Base-by-base conservation (phyloP, 1,284 basidiomycete genomes). In the Gomphus bonarii region DNA sequence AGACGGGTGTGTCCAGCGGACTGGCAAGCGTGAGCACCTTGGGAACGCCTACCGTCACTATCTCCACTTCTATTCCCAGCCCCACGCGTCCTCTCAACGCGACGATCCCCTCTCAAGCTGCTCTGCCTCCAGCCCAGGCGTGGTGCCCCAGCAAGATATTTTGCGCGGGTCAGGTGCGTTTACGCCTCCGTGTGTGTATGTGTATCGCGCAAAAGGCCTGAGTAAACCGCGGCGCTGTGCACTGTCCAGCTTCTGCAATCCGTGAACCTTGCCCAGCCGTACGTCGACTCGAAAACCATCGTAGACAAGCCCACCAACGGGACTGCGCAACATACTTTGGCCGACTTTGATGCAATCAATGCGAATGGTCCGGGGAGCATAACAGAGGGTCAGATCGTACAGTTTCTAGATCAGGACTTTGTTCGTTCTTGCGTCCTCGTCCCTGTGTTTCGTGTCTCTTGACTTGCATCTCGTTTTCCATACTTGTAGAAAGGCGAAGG, bases 301-400 rank as follows among this genome's bases (percentile, higher is more conserved):
- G 86, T 89, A 14, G 93, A 97, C 76, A 95, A 91, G 75, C 92
- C 91, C 0, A 94, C 91, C 0, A 76, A 73, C 64, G 79, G 81
- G 62, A 70, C 77, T 0, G 68, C 84, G 7, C 79, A 83, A 60
- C 72, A 77, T 55, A 89, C 92, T 7, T 72, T 91, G 43, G 70
- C 78, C 0, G 86, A 86, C 58, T 95, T 93, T 69, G 68, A 74
- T 31, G 73, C 77, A 30, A 75, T 90, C 63, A 73, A 65, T 61
- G 69, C 63, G 10, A 64, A 64, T 42, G 62, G 64, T 18, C 59
- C 66, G 51, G 67, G 69, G 4, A 74, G 64, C 40, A 63, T 73
- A 30, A 85, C 83, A 0, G 81, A 80, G 58, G 80, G 79, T 4
- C 68, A 75, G 35, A 76, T 93, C 55, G 75, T 84, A 48, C 70